Evolutionary conservation across 2,329 filamentous ascomycete genomes (phyloP).

Genomic region (Penicillium sp.): DNA sequence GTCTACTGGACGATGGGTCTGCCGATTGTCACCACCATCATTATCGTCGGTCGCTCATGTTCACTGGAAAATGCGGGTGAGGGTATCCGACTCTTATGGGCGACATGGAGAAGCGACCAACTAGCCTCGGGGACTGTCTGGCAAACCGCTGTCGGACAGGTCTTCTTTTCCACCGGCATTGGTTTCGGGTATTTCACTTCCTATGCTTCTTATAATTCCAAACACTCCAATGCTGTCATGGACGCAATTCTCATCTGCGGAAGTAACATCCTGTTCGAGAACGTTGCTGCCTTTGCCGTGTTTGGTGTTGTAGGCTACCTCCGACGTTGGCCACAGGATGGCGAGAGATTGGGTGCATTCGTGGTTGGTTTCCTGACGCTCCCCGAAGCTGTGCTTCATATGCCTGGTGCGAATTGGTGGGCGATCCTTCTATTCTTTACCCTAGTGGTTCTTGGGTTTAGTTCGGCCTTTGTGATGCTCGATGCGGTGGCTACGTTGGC

Average conservation of each 20-base stretch:
- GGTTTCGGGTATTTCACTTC: constrained; percentile 60
- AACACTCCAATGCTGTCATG: constrained; percentile 59
- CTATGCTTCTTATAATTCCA: constrained; percentile 58
- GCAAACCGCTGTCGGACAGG: constrained; percentile 60
- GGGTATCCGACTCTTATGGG: constrained; percentile 52
- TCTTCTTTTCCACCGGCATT: constrained; percentile 60
- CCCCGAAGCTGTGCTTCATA: constrained; percentile 55
- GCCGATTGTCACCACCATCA: constrained; percentile 56
- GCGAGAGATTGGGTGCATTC: constrained; percentile 51
- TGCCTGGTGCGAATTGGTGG: constrained; percentile 60
- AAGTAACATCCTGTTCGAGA: constrained; percentile 58
- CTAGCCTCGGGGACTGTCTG: constrained; percentile 54
- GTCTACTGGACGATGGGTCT: constrained; percentile 63
- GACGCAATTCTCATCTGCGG: constrained; percentile 56
- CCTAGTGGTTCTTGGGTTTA: constrained; percentile 57
- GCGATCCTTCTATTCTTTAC: constrained; percentile 59
- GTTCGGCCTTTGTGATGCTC: constrained; percentile 59
- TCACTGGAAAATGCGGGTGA: constrained; percentile 55
- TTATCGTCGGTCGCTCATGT: constrained; percentile 54
- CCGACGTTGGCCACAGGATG: constrained; percentile 41
- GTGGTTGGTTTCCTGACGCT: constrained; percentile 59
- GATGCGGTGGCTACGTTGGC: constrained; percentile 56
- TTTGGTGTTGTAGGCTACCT: constrained; percentile 58
- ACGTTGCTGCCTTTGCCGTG: constrained; percentile 50
- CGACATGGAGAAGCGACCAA: constrained; percentile 51